phyloP scores from a whole-genome alignment of 768 basidiomycete genomes.

The Lentinula guzmanii region DNA sequence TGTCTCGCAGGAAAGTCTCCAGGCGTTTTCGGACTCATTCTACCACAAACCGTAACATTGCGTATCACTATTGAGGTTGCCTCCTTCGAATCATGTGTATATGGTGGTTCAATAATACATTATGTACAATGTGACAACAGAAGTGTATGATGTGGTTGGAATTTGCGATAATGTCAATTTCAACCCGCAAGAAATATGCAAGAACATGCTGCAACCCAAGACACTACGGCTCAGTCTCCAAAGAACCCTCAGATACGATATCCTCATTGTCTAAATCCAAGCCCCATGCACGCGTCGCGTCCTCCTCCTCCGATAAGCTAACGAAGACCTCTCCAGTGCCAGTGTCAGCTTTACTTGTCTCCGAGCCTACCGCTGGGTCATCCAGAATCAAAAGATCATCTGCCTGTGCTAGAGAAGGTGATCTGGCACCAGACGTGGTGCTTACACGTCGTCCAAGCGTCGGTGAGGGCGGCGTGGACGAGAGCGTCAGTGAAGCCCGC shows the following conservation, averaged over 20 bases:
- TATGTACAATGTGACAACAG: neutral
- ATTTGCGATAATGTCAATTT: neutral
- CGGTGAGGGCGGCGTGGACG: neutral
- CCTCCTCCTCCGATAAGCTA: neutral
- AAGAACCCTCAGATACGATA: neutral
- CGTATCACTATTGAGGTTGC: neutral
- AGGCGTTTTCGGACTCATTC: neutral
- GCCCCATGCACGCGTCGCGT: neutral
- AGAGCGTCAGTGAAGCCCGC: conserved; percentile 15
- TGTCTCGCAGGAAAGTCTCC: neutral
- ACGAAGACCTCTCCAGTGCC: neutral
- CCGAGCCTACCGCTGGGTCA: neutral
- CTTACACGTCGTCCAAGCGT: neutral
- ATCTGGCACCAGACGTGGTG: neutral
- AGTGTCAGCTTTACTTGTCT: neutral
- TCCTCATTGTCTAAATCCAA: neutral
- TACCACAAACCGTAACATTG: neutral
- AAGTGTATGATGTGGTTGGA: neutral
- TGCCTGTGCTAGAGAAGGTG: neutral
- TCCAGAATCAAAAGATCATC: neutral
- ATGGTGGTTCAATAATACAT: too few relatives aligned
- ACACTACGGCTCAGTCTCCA: neutral
- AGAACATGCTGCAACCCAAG: neutral
- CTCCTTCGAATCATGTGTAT: too few relatives aligned
- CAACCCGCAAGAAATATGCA: neutral